Base-by-base conservation (phyloP, 1,284 basidiomycete genomes). In the Stereum hirsutum region DNA sequence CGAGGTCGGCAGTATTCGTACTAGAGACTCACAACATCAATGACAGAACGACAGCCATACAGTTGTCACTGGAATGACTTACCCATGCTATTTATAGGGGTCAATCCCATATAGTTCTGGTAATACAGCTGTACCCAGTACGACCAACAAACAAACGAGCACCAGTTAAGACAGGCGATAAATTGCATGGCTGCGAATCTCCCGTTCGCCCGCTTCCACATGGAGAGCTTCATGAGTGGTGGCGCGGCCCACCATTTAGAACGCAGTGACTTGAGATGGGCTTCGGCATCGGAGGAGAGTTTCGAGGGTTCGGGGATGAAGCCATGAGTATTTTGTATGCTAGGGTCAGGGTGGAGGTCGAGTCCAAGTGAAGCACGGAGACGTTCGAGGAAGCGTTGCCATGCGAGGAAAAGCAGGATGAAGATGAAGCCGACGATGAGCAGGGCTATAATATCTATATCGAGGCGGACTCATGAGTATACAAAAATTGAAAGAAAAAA, bases 1-100 rank as follows among this genome's bases (percentile, higher is more conserved):
- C 15, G 77, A 74, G 74, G 86, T 87, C 0, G 91, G 91, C 4
- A 92, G 52, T 49, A 92, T 70, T 5, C 86, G 78, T 20, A 91
- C n/a, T n/a, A n/a, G n/a, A n/a, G n/a, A n/a, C n/a, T n/a, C n/a
- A n/a, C n/a, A n/a, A n/a, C n/a, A n/a, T n/a, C n/a, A n/a, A n/a
- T n/a, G n/a, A n/a, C n/a, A n/a, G n/a, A n/a, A n/a, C n/a, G n/a
- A n/a, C n/a, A n/a, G n/a, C n/a, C n/a, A n/a, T n/a, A n/a, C n/a
- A n/a, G n/a, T n/a, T n/a, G n/a, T n/a, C n/a, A n/a, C n/a, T n/a
- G n/a, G n/a, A n/a, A n/a, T n/a, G n/a, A n/a, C n/a, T n/a, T n/a
- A n/a, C n/a, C 57, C 62, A 91, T 88, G 0, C 87, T 82, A 11
- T 72, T 66, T 24, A 93, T 64, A 1, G 84, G 73, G 5, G 62